Evolutionary conservation across 2,329 filamentous ascomycete species (phyloP).

Genomic region (Penicillium vulpinum): DNA sequence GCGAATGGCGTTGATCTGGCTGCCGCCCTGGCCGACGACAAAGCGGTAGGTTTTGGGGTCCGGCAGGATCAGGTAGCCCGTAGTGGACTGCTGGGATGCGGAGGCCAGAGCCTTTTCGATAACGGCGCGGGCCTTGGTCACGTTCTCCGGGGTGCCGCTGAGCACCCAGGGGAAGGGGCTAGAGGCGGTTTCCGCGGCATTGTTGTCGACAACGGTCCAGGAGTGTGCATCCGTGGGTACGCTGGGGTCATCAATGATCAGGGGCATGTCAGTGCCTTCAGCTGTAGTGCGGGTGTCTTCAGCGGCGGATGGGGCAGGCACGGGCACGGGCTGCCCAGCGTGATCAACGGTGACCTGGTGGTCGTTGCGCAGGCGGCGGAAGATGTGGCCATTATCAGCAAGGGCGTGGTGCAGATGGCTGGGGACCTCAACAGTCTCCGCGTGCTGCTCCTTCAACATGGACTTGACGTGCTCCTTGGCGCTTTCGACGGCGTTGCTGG

Average conservation of each 20-base stretch:
- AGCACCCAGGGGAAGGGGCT: slow-evolving; percentile 77
- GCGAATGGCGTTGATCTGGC: slow-evolving; percentile 88
- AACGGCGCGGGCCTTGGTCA: slow-evolving; percentile 76
- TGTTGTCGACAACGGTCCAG: slow-evolving; percentile 73
- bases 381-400: slow-evolving; percentile 82
- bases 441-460: slow-evolving; percentile 81
- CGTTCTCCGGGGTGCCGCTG: slow-evolving; percentile 72
- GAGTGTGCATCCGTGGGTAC: slow-evolving; percentile 68
- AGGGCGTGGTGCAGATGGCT: slow-evolving; percentile 79
- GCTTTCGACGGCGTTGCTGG: slow-evolving; percentile 74
- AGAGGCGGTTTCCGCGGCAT: slow-evolving; percentile 30
- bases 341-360: slow-evolving; percentile 90
- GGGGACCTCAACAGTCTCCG: slow-evolving; percentile 83
- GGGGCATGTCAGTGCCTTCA: slow-evolving; percentile 66
- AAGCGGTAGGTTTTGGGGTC: slow-evolving; percentile 87
- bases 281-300: slow-evolving; percentile 48
- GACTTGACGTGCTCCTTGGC: slow-evolving; percentile 79
- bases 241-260: slow-evolving; percentile 85
- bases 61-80: slow-evolving; percentile 84
- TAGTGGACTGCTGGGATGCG: slow-evolving; percentile 54
- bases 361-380: slow-evolving; percentile 84
- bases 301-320: slow-evolving; percentile 67
- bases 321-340: slow-evolving; percentile 69
- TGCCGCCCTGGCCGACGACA: slow-evolving; percentile 84
- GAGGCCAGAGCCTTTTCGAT: slow-evolving; percentile 72